A percentile compares a stretch with the other conserved stretches of the same genome.
Conservation (phyloP, 495 filamentous ascomycete genomes). For the Aspergillus biplanus region DNA sequence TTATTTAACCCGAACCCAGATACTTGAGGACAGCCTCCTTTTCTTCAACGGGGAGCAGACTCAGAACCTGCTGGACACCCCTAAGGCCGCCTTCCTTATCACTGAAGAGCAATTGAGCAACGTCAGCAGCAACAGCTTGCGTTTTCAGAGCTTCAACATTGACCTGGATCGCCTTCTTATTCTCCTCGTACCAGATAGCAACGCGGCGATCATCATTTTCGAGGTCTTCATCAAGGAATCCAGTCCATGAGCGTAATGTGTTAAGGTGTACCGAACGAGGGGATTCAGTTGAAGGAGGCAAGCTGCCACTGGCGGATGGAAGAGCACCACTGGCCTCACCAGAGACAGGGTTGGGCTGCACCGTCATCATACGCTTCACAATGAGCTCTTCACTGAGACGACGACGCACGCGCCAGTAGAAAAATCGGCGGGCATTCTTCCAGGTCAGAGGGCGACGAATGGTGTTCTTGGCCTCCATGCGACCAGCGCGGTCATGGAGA, state of each 20-base stretch:
- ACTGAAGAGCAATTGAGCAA: conserved; percentile 74
- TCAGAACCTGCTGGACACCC: conserved; percentile 83
- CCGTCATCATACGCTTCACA: conserved; percentile 78
- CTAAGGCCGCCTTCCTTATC: conserved; percentile 79
- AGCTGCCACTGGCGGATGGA: conserved; percentile 31
- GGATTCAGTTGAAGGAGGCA: conserved; percentile 38
- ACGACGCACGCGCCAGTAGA: conserved; percentile 99
- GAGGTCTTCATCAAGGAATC: conserved; percentile 65
- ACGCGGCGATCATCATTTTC: conserved; percentile 78
- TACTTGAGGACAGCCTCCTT: conserved; percentile 83
- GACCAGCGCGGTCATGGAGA: conserved; percentile 93
- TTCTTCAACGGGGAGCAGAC: conserved; percentile 84
- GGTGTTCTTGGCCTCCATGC: conserved; percentile 96
- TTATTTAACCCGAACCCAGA: conserved; percentile 49
- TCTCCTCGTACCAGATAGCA: conserved; percentile 96
- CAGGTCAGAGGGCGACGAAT: conserved; percentile 84
- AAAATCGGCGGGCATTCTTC: conserved; percentile 93
- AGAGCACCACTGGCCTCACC: conserved; percentile 38
- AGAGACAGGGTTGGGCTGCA: conserved; percentile 42
- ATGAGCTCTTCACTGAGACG: conserved; percentile 96
- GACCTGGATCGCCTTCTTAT: conserved; percentile 73
- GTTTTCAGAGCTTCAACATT: conserved; percentile 81
- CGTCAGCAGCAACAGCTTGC: conserved; percentile 75
- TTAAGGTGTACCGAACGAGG: conserved; percentile 64
- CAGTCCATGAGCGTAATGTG: conserved; percentile 77